Conservation (phyloP, 352 stramenopile genomes). For the Hyphochytrium catenoides region DNA sequence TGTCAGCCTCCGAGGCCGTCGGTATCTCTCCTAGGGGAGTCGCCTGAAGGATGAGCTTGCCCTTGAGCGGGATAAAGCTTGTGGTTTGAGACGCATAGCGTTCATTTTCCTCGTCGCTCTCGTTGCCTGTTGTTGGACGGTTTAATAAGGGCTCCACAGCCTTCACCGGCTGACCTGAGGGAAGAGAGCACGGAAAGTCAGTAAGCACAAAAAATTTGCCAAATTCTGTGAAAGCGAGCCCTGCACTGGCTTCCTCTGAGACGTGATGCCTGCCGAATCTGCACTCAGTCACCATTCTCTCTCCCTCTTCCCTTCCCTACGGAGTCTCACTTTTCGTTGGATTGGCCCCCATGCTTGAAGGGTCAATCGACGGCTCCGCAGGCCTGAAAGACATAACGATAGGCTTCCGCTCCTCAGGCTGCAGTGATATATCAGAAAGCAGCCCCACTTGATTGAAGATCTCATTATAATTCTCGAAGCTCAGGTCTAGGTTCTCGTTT, state of each 20-base stretch:
- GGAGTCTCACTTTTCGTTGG: constrained; percentile 6
- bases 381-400: constrained; percentile 48
- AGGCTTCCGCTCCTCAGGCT: constrained; percentile 31
- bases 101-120: constrained; percentile 56
- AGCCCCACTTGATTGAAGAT: constrained; percentile 61
- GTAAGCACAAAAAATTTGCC: no score
- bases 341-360: background rate
- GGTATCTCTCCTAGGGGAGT: background rate
- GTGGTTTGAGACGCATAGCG: constrained; percentile 54
- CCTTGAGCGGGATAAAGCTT: constrained; percentile 35
- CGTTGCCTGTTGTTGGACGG: constrained; percentile 11
- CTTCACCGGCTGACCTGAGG: no score
- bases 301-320: constrained; percentile 14
- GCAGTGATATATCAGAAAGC: constrained; percentile 26
- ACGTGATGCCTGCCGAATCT: no score
- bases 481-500: constrained; percentile 50
- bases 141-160: constrained; percentile 4
- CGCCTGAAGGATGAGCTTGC: constrained; percentile 23
- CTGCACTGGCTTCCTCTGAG: background rate
- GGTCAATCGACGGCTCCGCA: constrained; percentile 36
- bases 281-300: no score
- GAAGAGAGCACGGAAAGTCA: no score
- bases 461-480: constrained; percentile 70
- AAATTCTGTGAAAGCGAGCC: constrained; percentile 1
- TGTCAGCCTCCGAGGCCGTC: background rate